phyloP scores from a whole-genome alignment of 805 yeast genomes.

The Cyberlindnera lachancei region DNA sequence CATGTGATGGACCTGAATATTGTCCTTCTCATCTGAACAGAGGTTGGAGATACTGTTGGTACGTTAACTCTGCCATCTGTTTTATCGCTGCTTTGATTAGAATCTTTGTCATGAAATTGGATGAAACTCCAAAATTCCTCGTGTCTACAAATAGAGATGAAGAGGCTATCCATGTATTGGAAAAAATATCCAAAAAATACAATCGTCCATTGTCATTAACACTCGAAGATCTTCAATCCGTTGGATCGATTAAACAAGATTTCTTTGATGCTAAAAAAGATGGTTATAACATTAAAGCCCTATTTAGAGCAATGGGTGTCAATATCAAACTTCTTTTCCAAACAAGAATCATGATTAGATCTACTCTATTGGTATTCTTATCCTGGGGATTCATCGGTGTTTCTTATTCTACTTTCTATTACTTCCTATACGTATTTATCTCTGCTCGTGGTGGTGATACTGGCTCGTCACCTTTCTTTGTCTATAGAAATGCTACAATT shows the following conservation, averaged over 20 bases:
- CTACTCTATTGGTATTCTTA: conserved; percentile 33
- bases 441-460: conserved; percentile 42
- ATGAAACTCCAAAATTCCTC: conserved; percentile 47
- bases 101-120: conserved; percentile 33
- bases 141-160: conserved; percentile 42
- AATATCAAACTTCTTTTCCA: conserved; percentile 40
- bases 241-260: conserved; percentile 34
- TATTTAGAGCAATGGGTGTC: conserved; percentile 19
- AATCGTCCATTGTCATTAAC: conserved; percentile 34
- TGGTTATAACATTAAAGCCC: conserved; percentile 11
- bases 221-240: conserved; percentile 32
- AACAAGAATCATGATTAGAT: conserved; percentile 30
- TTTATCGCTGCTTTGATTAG: conserved; percentile 39
- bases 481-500: conserved; percentile 42
- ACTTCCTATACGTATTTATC: conserved; percentile 45
- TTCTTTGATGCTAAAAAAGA: conserved; percentile 17
- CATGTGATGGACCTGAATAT: conserved; percentile 32
- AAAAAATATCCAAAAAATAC: conserved; percentile 40
- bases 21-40: conserved; percentile 41
- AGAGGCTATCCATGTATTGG: conserved; percentile 35
- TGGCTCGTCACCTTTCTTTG: conserved; percentile 31
- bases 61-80: conserved; percentile 43
- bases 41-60: conserved; percentile 56
- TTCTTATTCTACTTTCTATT: conserved; percentile 44
- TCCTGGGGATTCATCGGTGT: conserved; percentile 52